Base-by-base conservation (phyloP, 495 filamentous ascomycete genomes). In the Cudoniella acicularis region DNA sequence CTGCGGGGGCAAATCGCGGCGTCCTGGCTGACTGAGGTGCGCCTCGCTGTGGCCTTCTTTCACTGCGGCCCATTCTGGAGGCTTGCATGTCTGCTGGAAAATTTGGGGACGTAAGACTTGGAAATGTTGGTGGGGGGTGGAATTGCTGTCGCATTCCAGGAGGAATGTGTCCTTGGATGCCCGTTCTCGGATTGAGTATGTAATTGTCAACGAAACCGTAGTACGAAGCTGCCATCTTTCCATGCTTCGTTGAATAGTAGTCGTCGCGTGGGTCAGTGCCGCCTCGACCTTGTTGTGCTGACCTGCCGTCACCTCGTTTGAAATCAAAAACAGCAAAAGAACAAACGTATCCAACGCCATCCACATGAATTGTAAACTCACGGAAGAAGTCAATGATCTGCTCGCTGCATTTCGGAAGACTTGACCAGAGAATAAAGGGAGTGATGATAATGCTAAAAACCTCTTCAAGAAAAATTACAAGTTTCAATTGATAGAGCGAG, bases 271-370 rank as follows among this genome's bases (percentile, higher is more conserved):
- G 80, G 67, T 90, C 92, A 27, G 71, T 74, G 41, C 64, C 72
- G 18, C 64, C 70, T 10, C 69, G 60, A 21, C 43, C 47, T 23
- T 61, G 64, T 45, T 67, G 62, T 22, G 75, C 75, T 52, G 77
- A 84, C 25, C 52, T 56, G 56, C 86, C 86, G 17, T 81, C 75
- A 23, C 86, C 89, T 65, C 88, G 92, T 70, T 96, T 90, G 77
- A 98, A 98, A 62, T 96, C 89, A 63, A 98, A 98, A n/a, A 96
- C 90, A 18, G 92, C 94, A 73, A 96, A 97, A 13, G 90, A 95
- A 70, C 94, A 98, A 18, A 98, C 89, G 67, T 96, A 91, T 36
- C 94, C 94, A 56, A 98, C 80, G 0, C 94, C 94, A 73, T 98
- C 95, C 10, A 98, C 91, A 65, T 98, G 93, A 18, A 98, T 84